Base-by-base conservation (phyloP, 2,329 filamentous ascomycete genomes). In the Stachybotrys chlorohalonatus region DNA sequence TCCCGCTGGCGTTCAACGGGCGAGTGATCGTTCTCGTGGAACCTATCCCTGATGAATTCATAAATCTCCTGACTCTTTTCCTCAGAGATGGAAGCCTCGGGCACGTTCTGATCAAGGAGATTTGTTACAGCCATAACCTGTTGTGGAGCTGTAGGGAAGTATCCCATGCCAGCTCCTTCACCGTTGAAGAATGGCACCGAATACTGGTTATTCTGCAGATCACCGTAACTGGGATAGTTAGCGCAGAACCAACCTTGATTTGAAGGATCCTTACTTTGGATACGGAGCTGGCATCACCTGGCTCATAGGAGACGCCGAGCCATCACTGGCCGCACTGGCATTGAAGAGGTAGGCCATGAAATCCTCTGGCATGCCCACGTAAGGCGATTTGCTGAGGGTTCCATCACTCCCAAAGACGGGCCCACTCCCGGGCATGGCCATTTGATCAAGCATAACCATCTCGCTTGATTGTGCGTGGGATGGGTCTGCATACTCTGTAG, bases 71-170 rank as follows among this genome's bases (percentile, higher is more conserved):
- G 84, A 57, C 90, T 86, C 73, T 95, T 96, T 59, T 91, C 87
- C 59, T 95, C 90, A 0, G 91, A 95, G 55, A 97, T 79, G 7
- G 87, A 81, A 4, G 87, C 86, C 64, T 95, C 89, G 1, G 89
- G 89, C 6, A 87, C 82, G 53, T 84, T 87, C 30, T 89, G 86
- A 65, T 95, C 91, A 31, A 95, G 78, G 46, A 95, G 79, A 62
- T 87, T 95, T 55, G 86, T 93, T 51, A 96, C 89, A 16, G 90
- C 89, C 91, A 95, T 96, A 42, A 92, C 85, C 63, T 95, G 89
- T 61, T 89, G 85, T 3, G 83, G 80, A 11, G 76, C 71, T n/a
- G 79, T 74, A 39, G 81, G 81, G 60, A 83, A 83, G 57, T 82
- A 83, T 15, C 79, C 79, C 49, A 80, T 64, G 42, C 75, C 69